phyloP scores from a whole-genome alignment of 148 eudicot species.

The Rhododendron ferrugineum region DNA sequence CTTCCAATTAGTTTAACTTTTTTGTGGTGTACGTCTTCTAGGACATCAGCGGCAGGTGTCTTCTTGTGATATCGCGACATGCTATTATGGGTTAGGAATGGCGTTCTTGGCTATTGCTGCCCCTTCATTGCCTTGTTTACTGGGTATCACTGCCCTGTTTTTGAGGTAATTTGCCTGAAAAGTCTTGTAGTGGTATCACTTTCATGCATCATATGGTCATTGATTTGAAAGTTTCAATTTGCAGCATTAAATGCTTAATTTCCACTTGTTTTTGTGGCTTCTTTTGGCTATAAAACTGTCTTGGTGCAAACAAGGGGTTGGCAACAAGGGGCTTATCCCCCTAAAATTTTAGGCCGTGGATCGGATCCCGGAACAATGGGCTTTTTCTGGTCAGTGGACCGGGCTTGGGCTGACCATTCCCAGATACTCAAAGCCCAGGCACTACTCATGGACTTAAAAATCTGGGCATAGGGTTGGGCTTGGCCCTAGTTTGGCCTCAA shows the following conservation, averaged over 20 bases:
- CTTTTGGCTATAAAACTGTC: background rate
- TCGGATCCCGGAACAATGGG: background rate
- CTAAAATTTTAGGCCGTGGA: background rate
- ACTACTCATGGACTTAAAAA: background rate
- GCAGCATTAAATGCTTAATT: background rate
- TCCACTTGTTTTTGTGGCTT: background rate
- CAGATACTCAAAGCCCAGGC: background rate
- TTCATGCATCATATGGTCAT: background rate
- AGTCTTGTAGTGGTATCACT: background rate
- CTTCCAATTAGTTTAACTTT: constrained; percentile 11
- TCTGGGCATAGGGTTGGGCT: background rate
- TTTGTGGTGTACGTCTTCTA: constrained; percentile 19
- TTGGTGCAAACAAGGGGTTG: background rate
- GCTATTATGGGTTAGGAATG: constrained; percentile 73
- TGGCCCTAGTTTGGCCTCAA: background rate
- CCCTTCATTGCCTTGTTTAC: constrained; percentile 63
- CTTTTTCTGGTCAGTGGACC: background rate
- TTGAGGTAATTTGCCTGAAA: constrained; percentile 44
- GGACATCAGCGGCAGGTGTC: constrained; percentile 71
- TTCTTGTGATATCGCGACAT: constrained; percentile 49
- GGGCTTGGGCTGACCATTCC: background rate
- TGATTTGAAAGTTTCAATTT: background rate
- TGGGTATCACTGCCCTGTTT: constrained; percentile 90
- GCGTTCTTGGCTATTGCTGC: constrained; percentile 64
- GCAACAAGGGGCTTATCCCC: background rate